A percentile compares a stretch with the other conserved stretches of the same genome.
These are phyloP conservation scores for Lepidium africanum DNA, from an alignment of 345 rosid genomes.

Conservation along the genomic window DNA sequence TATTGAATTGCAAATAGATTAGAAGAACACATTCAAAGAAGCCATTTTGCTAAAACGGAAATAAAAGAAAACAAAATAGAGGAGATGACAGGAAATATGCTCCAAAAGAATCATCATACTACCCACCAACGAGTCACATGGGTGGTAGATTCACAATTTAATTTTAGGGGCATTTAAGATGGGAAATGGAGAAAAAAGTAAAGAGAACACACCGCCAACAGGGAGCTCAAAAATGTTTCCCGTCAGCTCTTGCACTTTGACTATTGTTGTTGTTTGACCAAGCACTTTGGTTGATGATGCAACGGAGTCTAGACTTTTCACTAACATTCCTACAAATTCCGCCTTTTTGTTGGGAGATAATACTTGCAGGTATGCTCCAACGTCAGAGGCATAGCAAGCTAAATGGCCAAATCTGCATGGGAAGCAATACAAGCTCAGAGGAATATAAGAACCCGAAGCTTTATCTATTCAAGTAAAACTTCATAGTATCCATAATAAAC, in stretches of 20 bases:
- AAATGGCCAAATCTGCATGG: conserved; percentile 85
- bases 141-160: not conserved
- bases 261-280: conserved; percentile 60
- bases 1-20: not conserved
- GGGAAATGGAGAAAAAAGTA: not conserved
- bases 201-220: conserved; percentile 44
- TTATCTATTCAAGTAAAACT: not conserved
- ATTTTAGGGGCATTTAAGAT: not conserved
- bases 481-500: not conserved
- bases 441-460: not conserved
- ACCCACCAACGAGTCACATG: not conserved
- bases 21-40: conserved; percentile 1
- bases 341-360: conserved; percentile 49
- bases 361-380: conserved; percentile 63
- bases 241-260: conserved; percentile 63
- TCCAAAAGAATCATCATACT: not conserved
- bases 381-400: conserved; percentile 80
- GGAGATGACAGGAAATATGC: not conserved
- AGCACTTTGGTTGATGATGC: conserved; percentile 49
- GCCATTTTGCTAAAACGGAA: not conserved
- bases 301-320: conserved; percentile 29
- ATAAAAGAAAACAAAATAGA: not conserved
- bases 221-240: conserved; percentile 47
- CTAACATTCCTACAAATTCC: conserved; percentile 51
- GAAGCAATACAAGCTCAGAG: conserved; percentile 13